A percentile compares a stretch with the other conserved stretches of the same genome.
phyloP scores from a whole-genome alignment of 164 flowering plant genomes.

The Vitis cinerea region DNA sequence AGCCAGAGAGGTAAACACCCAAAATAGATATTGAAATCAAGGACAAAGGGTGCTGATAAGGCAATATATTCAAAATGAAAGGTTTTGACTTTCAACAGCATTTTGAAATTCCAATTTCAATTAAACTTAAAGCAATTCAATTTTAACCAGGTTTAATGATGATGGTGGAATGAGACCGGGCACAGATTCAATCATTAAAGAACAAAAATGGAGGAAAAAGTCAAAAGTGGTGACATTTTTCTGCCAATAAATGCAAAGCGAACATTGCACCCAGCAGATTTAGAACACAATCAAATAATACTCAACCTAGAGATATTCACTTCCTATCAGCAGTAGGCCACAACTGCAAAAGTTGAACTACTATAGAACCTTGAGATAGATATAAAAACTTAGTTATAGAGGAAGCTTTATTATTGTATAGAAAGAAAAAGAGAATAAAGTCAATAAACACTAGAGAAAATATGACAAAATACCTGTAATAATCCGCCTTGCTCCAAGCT shows the following conservation, averaged over 20 bases:
- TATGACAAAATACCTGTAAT: constrained; percentile 68
- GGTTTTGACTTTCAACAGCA: not conserved
- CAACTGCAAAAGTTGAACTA: not conserved
- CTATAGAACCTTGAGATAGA: not conserved
- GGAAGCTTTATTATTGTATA: not conserved
- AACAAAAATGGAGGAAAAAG: not conserved
- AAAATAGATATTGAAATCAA: not conserved
- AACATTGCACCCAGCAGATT: not conserved
- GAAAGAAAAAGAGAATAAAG: not conserved
- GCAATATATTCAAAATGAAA: not conserved
- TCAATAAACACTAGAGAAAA: constrained; percentile 3
- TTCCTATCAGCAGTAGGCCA: not conserved
- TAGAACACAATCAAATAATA: not conserved
- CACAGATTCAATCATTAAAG: not conserved
- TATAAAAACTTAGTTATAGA: not conserved
- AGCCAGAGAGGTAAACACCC: too few species aligned
- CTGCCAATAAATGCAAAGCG: too few species aligned
- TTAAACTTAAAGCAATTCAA: not conserved
- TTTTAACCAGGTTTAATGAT: not conserved
- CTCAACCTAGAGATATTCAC: not conserved
- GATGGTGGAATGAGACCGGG: not conserved
- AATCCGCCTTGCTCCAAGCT: constrained; percentile 77
- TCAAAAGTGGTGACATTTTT: not conserved
- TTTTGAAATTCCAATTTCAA: not conserved
- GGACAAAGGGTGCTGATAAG: not conserved